phyloP scores from a whole-genome alignment of 257 asterid genomes.

The Solanum etuberosum region DNA sequence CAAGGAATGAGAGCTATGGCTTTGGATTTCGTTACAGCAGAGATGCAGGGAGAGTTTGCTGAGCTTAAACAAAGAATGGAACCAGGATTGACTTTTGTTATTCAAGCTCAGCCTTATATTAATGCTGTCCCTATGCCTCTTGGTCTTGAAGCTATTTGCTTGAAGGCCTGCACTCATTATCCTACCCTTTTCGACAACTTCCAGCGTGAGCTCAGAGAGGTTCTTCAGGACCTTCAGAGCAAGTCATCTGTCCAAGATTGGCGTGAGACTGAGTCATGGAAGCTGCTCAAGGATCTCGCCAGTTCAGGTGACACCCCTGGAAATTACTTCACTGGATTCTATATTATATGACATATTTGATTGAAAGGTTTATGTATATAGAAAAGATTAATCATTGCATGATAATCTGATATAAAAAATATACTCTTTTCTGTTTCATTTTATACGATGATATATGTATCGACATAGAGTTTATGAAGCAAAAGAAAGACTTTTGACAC shows the following conservation, averaged over 20 bases:
- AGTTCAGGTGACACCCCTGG: slow-evolving; percentile 43
- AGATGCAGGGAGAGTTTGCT: slow-evolving; percentile 61
- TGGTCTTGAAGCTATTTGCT: slow-evolving; percentile 74
- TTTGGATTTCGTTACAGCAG: slow-evolving; percentile 50
- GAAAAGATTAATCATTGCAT: not conserved
- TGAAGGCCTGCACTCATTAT: slow-evolving; percentile 85
- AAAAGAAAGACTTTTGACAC: not conserved
- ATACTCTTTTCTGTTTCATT: not conserved
- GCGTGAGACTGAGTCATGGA: slow-evolving; percentile 87
- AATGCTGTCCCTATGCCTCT: slow-evolving; percentile 85
- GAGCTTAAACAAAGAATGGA: slow-evolving; percentile 68
- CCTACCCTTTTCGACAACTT: slow-evolving; percentile 94
- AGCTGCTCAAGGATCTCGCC: slow-evolving; percentile 73
- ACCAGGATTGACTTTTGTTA: slow-evolving; percentile 76
- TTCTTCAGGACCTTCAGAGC: slow-evolving; percentile 53
- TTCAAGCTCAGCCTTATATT: slow-evolving; percentile 88
- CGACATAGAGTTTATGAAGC: not conserved
- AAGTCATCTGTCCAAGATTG: slow-evolving; percentile 46
- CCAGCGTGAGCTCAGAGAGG: slow-evolving; percentile 88
- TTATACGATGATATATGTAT: not conserved
- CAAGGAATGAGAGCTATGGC: slow-evolving; percentile 95
- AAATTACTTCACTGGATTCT: not conserved
- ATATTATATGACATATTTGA: not conserved
- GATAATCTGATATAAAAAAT: not conserved
- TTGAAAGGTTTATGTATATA: not conserved